phyloP scores from a whole-genome alignment of 495 filamentous ascomycete genomes.

The Durotheca rogersii region DNA sequence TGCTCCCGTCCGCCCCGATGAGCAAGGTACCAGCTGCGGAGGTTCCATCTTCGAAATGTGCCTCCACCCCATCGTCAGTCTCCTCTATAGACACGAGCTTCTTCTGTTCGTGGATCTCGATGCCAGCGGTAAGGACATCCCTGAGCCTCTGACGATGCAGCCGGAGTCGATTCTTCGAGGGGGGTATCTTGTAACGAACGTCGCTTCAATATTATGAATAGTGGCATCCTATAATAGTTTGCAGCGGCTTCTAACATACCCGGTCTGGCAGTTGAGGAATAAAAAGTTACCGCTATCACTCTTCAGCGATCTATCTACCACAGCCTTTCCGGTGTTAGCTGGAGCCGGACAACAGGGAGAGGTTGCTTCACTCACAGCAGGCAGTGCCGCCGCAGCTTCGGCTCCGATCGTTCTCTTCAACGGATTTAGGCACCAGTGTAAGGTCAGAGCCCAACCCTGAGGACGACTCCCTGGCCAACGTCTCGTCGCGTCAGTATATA shows the following conservation, averaged over 20 bases:
- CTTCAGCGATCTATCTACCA: conserved; percentile 10
- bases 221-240: background rate
- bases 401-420: conserved; percentile 9
- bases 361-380: background rate
- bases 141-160: conserved; percentile 52
- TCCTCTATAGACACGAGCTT: conserved; percentile 41
- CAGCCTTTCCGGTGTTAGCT: background rate
- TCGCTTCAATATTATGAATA: conserved; percentile 20
- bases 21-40: conserved; percentile 50
- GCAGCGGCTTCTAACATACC: background rate
- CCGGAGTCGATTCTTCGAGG: conserved; percentile 47
- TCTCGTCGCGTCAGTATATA: too few relatives aligned
- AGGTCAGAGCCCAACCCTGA: conserved; percentile 13
- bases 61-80: conserved; percentile 40
- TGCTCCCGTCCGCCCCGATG: conserved; percentile 58
- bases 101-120: conserved; percentile 56
- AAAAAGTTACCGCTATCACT: conserved; percentile 54
- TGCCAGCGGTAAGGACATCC: conserved; percentile 46
- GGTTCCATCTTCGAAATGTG: conserved; percentile 54
- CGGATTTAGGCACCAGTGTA: conserved; percentile 14
- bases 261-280: conserved; percentile 55
- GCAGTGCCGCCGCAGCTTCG: background rate
- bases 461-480: conserved; percentile 7
- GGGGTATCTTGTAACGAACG: conserved; percentile 49
- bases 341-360: background rate